Evolutionary conservation across 208 protist species (phyloP).

Genomic region (Acanthamoeba divionensis): DNA sequence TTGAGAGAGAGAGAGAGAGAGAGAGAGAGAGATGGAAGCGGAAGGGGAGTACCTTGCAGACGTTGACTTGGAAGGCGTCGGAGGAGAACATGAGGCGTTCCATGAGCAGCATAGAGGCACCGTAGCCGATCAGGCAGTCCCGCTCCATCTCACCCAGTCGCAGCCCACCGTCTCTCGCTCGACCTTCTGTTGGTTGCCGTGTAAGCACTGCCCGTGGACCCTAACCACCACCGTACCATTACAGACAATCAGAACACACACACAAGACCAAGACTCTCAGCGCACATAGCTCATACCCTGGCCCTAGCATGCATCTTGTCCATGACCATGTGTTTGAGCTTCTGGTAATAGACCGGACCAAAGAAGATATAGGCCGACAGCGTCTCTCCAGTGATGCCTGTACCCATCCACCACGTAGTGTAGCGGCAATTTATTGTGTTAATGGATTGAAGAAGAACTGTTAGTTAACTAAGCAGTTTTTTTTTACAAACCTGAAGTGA

Average conservation of each 20-base stretch:
- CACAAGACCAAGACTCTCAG: background rate
- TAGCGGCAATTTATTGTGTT: background rate
- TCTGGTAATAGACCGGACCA: conserved; percentile 99
- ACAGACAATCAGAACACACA: background rate
- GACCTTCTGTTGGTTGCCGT: conserved; percentile 98
- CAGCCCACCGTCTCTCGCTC: conserved; percentile 96
- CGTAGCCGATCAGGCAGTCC: conserved; percentile 95
- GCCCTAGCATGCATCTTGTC: conserved; percentile 99
- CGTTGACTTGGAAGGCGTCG: conserved; percentile 94
- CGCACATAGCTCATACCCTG: conserved; percentile 70
- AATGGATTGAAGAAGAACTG: background rate
- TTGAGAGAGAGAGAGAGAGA: too few species aligned
- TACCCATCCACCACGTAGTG: background rate
- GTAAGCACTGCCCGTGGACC: conserved; percentile 94
- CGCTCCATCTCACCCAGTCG: conserved; percentile 99
- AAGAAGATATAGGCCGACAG: conserved; percentile 98
- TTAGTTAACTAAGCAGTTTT: background rate
- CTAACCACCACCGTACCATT: too few species aligned
- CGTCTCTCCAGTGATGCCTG: conserved; percentile 96
- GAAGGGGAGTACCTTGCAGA: conserved; percentile 85
- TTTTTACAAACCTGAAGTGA: conserved; percentile 73
- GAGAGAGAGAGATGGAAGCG: background rate
- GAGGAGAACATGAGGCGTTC: conserved; percentile 96
- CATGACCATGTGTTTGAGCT: conserved; percentile 99
- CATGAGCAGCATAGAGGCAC: conserved; percentile 87